Conservation (phyloP, 1,139 yeast genomes). For the Suhomyces panamericanus region DNA sequence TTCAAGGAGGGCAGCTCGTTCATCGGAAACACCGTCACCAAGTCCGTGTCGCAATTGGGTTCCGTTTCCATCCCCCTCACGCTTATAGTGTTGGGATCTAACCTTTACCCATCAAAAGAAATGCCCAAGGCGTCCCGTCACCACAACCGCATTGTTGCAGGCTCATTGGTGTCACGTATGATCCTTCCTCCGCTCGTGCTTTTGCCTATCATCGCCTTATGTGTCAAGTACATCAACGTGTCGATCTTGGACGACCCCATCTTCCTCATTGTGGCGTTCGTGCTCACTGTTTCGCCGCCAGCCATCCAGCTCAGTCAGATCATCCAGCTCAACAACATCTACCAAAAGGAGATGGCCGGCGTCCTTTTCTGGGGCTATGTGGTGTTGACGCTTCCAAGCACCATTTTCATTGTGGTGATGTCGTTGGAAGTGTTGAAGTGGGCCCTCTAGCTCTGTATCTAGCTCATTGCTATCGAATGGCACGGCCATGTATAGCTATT, state of each 20-base stretch:
- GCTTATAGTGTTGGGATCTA: conserved; percentile 74
- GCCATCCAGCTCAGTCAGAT: conserved; percentile 84
- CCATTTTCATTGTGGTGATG: conserved; percentile 68
- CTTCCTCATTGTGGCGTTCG: conserved; percentile 71
- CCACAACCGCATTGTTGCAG: conserved; percentile 59
- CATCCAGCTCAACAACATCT: conserved; percentile 72
- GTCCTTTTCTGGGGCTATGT: conserved; percentile 88
- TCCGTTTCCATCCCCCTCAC: conserved; percentile 79
- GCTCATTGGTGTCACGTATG: conserved; percentile 74
- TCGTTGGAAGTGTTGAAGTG: conserved; percentile 65
- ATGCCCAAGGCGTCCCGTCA: conserved; percentile 64
- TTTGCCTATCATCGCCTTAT: conserved; percentile 64
- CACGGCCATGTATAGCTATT: no score
- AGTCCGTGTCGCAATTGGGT: conserved; percentile 77
- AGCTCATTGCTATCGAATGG: no score
- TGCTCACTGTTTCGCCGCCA: conserved; percentile 78
- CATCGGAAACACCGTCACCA: conserved; percentile 72
- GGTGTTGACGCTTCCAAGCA: conserved; percentile 73
- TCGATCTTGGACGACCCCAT: conserved; percentile 84
- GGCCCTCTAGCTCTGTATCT: conserved; percentile 22
- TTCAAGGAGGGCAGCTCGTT: conserved; percentile 56
- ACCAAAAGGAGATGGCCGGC: conserved; percentile 81
- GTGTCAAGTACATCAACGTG: conserved; percentile 63
- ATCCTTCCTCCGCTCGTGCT: conserved; percentile 68
- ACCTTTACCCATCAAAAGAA: conserved; percentile 65